Evolutionary conservation across 805 yeast genomes (phyloP), one percentile per base, ranked within the genome.

Genomic region (Spathaspora arborariae): DNA sequence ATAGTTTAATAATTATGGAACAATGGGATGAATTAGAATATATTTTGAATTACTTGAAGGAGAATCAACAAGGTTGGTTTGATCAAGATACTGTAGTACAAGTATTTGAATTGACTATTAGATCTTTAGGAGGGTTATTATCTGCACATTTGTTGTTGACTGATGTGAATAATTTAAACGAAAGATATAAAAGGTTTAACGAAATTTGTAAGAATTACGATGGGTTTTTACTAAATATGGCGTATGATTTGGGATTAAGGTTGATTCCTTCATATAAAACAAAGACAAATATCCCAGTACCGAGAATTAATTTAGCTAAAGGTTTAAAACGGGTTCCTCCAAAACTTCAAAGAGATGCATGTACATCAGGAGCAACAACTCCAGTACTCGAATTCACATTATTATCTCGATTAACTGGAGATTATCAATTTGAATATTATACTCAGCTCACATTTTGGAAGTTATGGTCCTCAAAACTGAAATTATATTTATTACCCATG

Each of bases 331-430:
- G 30, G 44, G 67, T 82, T 0, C 80, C 85, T 0, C 49, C 62
- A 5, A 56, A 59, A 1, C 50, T 79, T 4, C 75, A 78, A 43
- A 53, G 68, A 10, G 95, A 88, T 50, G 90, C 90, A 5, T 90
- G 96, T 59, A 79, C 90, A 0, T 85, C 97, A 0, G 97, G 97
- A 2, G 92, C 91, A 15, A 85, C 90, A 0, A 81, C 91, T 1
- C 87, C 96, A 2, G 75, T 89, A 50, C 68, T 91, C 34, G 98
- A 91, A 64, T 79, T 92, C 60, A 79, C 91, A 0, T 64, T 91
- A 34, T 68, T 91, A 22, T 87, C 96, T 0, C 66, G 80, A 42
- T 70, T 92, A 20, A 86, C 96, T 0, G 84, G 85, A 3, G 92
- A 91, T 59, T 71, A 78, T 2, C 72, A 78, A 33, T 92, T 87